Conservation (phyloP, 345 rosid species). For the Eucalyptus grandis region DNA sequence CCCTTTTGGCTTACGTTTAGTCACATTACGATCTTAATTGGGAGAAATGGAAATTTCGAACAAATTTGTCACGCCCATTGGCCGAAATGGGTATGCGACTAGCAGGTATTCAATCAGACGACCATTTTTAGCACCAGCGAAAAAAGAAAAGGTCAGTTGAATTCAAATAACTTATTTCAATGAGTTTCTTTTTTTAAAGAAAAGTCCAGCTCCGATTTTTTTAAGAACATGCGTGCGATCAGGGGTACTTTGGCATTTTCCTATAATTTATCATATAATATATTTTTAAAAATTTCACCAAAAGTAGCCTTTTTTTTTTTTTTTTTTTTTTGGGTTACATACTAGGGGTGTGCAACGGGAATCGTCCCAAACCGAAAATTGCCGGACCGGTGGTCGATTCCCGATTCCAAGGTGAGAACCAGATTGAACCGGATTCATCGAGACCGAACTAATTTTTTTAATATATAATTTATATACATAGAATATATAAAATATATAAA, state of each 20-base stretch:
- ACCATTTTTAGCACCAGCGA: background rate
- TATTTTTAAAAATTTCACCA: background rate
- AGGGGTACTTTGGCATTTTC: background rate
- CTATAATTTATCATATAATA: accelerated
- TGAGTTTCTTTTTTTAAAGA: too few species aligned
- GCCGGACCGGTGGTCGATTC: too few species aligned
- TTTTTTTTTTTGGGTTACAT: too few species aligned
- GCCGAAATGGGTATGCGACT: background rate
- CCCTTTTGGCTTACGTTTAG: background rate
- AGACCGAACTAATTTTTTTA: too few species aligned
- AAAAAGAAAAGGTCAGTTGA: background rate
- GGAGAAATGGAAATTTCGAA: background rate
- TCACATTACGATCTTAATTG: accelerated
- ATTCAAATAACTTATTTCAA: too few species aligned
- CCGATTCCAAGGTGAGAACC: too few species aligned
- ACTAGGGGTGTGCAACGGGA: too few species aligned
- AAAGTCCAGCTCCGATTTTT: background rate
- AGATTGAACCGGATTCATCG: too few species aligned
- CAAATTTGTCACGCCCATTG: background rate
- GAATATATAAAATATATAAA: too few species aligned
- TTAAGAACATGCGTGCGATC: background rate
- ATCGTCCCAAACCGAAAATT: too few species aligned
- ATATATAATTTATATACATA: too few species aligned
- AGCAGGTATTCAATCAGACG: background rate
- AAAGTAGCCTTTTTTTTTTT: background rate